phyloP scores from a whole-genome alignment of 208 protist genomes.

The Acanthamoeba sp. region DNA sequence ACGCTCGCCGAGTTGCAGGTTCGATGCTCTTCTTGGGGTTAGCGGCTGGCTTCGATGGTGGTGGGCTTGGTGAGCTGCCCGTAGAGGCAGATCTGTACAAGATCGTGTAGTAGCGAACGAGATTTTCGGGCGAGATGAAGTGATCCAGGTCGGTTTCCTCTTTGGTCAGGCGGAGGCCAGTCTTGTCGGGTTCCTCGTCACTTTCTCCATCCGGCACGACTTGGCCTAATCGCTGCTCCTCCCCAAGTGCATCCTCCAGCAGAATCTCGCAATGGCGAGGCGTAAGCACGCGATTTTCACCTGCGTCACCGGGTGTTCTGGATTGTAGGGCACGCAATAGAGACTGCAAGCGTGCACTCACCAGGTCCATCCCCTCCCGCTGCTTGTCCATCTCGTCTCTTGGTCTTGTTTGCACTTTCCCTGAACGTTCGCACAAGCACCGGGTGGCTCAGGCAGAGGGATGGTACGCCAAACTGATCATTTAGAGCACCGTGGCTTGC shows the following conservation, averaged over 20 bases:
- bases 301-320: background rate
- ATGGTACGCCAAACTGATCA: too few species aligned
- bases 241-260: background rate
- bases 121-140: conserved; percentile 19
- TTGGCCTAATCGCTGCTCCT: background rate
- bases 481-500: too few species aligned
- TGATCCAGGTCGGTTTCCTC: background rate
- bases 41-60: background rate
- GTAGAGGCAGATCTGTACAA: background rate
- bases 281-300: background rate
- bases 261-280: background rate
- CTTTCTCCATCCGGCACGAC: too few species aligned
- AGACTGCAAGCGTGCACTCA: background rate
- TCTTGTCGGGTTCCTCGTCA: background rate
- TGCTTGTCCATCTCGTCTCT: background rate
- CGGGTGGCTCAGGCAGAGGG: too few species aligned
- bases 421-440: background rate
- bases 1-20: background rate
- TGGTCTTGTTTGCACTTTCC: background rate
- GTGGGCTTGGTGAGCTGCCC: background rate
- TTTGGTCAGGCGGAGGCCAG: background rate
- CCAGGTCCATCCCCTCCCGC: background rate
- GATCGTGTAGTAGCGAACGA: background rate
- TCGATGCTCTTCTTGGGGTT: background rate
- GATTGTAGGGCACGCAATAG: background rate